Percentiles rank a stretch among this genome's conserved stretches.
Conservation (phyloP, 208 protist species). For the Leishmania arabica region DNA sequence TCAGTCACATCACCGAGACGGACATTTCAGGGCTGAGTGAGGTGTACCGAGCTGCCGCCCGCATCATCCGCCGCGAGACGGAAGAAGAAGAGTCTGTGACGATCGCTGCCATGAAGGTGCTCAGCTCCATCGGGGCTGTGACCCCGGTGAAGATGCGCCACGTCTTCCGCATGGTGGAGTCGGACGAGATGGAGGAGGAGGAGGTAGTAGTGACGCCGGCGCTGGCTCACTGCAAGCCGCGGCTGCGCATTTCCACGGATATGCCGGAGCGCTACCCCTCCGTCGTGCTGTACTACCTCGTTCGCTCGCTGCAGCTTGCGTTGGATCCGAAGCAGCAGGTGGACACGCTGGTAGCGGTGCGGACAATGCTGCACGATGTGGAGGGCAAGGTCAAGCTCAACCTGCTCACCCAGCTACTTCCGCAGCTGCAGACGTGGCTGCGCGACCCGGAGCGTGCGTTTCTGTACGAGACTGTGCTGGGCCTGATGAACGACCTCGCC, state of each 20-base stretch:
- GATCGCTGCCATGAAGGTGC: conserved; percentile 65
- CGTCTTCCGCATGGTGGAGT: conserved; percentile 66
- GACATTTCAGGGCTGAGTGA: conserved; percentile 52
- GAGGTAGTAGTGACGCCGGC: conserved; percentile 82
- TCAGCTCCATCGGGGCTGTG: conserved; percentile 85
- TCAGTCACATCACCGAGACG: conserved; percentile 67
- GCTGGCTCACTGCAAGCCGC: conserved; percentile 77
- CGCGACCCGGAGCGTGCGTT: conserved; percentile 65
- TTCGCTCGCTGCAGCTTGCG: conserved; percentile 81
- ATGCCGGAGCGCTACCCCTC: conserved; percentile 82
- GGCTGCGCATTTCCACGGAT: conserved; percentile 64
- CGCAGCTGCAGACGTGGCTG: conserved; percentile 83
- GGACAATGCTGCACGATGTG: conserved; percentile 68
- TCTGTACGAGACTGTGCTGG: conserved; percentile 75
- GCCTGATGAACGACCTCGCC: conserved; percentile 85
- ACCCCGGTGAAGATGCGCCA: conserved; percentile 76
- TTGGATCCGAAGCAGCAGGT: conserved; percentile 78
- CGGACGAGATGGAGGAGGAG: conserved; percentile 80
- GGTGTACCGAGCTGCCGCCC: conserved; percentile 72
- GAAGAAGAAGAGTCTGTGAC: conserved; percentile 77
- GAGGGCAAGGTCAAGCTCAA: conserved; percentile 67
- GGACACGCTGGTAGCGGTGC: conserved; percentile 64
- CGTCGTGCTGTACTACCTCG: conserved; percentile 83
- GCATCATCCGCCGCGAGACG: conserved; percentile 79
- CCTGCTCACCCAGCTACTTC: conserved; percentile 80